These are phyloP conservation scores for Zygosaccharomyces lentus DNA, from an alignment of 805 yeast genomes.

Conservation along the genomic window DNA sequence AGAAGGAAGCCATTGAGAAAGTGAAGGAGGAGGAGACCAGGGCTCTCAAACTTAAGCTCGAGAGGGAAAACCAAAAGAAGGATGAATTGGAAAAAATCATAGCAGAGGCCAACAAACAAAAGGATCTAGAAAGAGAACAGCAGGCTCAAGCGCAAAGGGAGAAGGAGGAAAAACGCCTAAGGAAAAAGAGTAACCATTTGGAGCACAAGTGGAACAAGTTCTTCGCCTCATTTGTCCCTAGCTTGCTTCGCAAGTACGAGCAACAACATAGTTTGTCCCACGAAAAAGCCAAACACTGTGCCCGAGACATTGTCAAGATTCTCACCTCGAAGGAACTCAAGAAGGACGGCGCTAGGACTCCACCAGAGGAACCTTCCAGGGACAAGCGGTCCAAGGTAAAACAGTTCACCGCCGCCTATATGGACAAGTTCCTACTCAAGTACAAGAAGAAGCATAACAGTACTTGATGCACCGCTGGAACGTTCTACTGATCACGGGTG, in stretches of 20 bases:
- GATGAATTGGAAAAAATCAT: constrained; percentile 37
- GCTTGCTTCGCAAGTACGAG: constrained; percentile 63
- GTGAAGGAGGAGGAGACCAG: constrained; percentile 26
- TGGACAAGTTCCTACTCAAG: constrained; percentile 59
- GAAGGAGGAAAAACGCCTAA: constrained; percentile 23
- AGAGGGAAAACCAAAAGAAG: constrained; percentile 28
- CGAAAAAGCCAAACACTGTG: constrained; percentile 69
- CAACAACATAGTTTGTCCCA: constrained; percentile 52
- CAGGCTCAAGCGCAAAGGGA: constrained; percentile 18
- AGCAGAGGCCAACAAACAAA: constrained; percentile 36
- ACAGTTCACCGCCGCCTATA: constrained; percentile 54
- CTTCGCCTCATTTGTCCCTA: constrained; percentile 77
- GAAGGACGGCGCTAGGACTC: constrained; percentile 33
- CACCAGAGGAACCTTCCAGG: constrained; percentile 55
- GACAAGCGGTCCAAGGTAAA: constrained; percentile 68
- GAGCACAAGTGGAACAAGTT: constrained; percentile 38
- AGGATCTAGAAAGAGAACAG: constrained; percentile 24
- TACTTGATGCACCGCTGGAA: constrained; percentile 4
- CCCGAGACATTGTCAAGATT: constrained; percentile 68
- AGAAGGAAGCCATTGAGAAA: constrained; percentile 21
- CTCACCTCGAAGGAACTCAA: constrained; percentile 63
- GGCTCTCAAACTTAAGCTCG: constrained; percentile 22
- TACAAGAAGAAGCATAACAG: constrained; percentile 41
- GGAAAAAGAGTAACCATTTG: constrained; percentile 18
- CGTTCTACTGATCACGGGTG: background rate